Conservation (phyloP, 1,284 basidiomycete species). For the Boletus albobrunnescens region DNA sequence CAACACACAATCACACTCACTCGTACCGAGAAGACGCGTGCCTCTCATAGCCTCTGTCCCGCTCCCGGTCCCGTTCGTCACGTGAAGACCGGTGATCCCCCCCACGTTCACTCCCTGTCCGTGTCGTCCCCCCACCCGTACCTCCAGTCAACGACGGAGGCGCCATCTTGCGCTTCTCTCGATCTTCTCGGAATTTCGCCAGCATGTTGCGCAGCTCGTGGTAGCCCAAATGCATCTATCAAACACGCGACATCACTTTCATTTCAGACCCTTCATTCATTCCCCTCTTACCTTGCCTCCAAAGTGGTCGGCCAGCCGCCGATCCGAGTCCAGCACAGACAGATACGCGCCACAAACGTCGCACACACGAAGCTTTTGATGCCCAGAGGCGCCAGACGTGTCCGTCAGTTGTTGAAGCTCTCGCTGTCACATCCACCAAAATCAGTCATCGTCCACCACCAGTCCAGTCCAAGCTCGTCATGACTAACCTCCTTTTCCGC, state of each 20-base stretch:
- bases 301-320: conserved; percentile 98
- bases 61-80: conserved; percentile 61
- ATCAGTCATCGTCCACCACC: conserved; percentile 6
- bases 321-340: conserved; percentile 95
- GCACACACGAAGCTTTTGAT: conserved; percentile 98
- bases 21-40: conserved; percentile 70
- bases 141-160: conserved; percentile 39
- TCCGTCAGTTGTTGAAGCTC: conserved; percentile 96
- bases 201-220: conserved; percentile 96
- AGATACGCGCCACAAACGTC: conserved; percentile 99
- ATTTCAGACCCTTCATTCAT: conserved; percentile 9
- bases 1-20: conserved; percentile 46
- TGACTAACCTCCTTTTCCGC: conserved; percentile 83
- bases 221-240: conserved; percentile 97
- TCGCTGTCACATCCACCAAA: conserved; percentile 45
- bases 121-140: conserved; percentile 33
- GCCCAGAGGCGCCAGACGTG: conserved; percentile 96
- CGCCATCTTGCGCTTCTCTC: conserved; percentile 74
- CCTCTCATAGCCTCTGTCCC: conserved; percentile 66
- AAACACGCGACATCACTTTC: conserved; percentile 22
- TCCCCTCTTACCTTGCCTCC: conserved; percentile 82
- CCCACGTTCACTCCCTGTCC: conserved; percentile 37
- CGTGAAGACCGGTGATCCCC: conserved; percentile 54
- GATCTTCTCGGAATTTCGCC: conserved; percentile 80
- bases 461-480: background rate